Conservation (phyloP, 148 eudicot species). For the Rhododendron ferrugineum region DNA sequence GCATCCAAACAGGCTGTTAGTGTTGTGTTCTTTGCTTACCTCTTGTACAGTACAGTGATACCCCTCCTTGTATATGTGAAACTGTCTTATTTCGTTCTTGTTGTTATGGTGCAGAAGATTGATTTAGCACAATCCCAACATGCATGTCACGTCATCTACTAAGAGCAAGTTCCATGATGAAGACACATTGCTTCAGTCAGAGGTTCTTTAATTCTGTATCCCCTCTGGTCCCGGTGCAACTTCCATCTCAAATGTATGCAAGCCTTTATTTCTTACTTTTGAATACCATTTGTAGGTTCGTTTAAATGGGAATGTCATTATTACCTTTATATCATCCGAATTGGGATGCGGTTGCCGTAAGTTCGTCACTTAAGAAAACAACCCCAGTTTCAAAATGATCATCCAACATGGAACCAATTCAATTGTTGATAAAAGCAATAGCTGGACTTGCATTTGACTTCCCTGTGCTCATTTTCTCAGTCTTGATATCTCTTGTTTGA, state of each 20-base stretch:
- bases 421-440: background rate
- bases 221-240: constrained; percentile 42
- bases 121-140: background rate
- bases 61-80: background rate
- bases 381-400: background rate
- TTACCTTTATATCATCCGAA: background rate
- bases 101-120: background rate
- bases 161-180: constrained; percentile 28
- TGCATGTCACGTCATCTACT: constrained; percentile 10
- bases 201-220: constrained; percentile 33
- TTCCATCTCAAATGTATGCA: constrained; percentile 57
- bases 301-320: background rate
- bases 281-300: background rate
- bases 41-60: background rate
- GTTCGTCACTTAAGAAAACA: background rate
- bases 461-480: too few relatives aligned
- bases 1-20: too few relatives aligned
- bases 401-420: background rate
- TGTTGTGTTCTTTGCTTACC: background rate
- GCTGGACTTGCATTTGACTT: background rate
- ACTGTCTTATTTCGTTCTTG: background rate
- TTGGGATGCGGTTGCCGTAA: background rate
- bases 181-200: constrained; percentile 36
- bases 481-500: background rate
- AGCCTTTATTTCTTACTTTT: background rate